Evolutionary conservation across 2,329 filamentous ascomycete genomes (phyloP).

Genomic region (Claviceps maximensis): DNA sequence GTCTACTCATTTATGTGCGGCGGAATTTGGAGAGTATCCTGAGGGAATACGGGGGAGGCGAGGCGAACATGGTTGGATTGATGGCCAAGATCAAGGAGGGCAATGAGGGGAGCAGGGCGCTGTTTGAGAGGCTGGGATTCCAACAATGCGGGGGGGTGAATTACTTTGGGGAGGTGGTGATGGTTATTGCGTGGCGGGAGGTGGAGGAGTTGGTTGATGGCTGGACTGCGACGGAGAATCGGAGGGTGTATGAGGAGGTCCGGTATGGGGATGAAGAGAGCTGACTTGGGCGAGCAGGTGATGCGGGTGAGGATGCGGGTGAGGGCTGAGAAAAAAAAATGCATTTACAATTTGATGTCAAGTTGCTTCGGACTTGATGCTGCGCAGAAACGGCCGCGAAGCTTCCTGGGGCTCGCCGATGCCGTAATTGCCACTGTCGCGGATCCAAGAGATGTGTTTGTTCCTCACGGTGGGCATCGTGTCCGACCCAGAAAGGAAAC

Average conservation of each 20-base stretch:
- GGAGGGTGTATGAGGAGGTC: conserved; percentile 12
- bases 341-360: too few species aligned
- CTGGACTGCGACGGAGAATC: conserved; percentile 11
- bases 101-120: conserved; percentile 37
- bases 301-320: background rate
- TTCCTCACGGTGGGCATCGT: too few species aligned
- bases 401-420: too few species aligned
- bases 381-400: too few species aligned
- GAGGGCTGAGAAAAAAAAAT: too few species aligned
- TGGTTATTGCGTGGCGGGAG: conserved; percentile 27
- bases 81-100: conserved; percentile 46
- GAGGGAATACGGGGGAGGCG: conserved; percentile 22
- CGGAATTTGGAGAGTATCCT: conserved; percentile 41
- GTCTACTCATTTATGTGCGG: conserved; percentile 58
- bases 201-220: conserved; percentile 10
- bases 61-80: conserved; percentile 18
- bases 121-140: conserved; percentile 42
- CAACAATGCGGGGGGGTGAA: conserved; percentile 37
- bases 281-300: too few species aligned
- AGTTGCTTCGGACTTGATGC: too few species aligned
- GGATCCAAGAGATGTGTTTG: too few species aligned
- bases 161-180: conserved; percentile 47
- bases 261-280: conserved; percentile 6
- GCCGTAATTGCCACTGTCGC: too few species aligned
- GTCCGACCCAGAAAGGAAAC: too few species aligned